Conservation (phyloP, 2,329 filamentous ascomycete species). For the Pyrenophora seminiperda region DNA sequence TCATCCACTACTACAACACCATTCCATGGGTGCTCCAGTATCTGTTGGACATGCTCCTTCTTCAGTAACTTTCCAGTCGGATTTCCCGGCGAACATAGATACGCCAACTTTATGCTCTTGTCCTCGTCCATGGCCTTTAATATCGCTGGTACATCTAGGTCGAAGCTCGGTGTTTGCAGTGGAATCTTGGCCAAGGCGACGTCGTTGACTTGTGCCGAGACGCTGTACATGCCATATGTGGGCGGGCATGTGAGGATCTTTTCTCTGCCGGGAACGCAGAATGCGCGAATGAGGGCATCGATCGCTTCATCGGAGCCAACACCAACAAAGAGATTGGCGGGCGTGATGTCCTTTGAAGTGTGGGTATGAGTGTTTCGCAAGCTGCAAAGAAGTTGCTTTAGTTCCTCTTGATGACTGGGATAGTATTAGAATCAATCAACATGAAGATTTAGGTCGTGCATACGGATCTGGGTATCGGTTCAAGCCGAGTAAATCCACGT, state of each 20-base stretch:
- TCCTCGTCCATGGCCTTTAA: conserved; percentile 67
- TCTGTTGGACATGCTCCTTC: conserved; percentile 72
- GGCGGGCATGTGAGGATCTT: conserved; percentile 94
- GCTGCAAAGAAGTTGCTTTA: conserved; percentile 86
- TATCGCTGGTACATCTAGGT: conserved; percentile 71
- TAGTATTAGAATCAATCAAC: conserved; percentile 1
- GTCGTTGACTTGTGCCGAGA: conserved; percentile 94
- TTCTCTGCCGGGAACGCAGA: conserved; percentile 85
- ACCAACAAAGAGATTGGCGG: conserved; percentile 89
- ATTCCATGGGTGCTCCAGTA: conserved; percentile 93
- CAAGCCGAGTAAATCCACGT: conserved; percentile 78
- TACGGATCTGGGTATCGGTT: conserved; percentile 93
- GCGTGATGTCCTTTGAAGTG: conserved; percentile 72
- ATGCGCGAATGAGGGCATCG: conserved; percentile 89
- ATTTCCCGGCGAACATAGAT: conserved; percentile 94
- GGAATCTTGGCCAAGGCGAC: conserved; percentile 85
- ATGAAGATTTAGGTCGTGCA: conserved; percentile 17
- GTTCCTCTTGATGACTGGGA: conserved; percentile 73
- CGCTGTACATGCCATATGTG: conserved; percentile 98
- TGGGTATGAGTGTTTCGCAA: conserved; percentile 86
- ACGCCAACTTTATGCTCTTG: conserved; percentile 79
- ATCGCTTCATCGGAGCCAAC: conserved; percentile 97
- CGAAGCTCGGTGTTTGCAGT: conserved; percentile 74
- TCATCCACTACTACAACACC: conserved; percentile 92
- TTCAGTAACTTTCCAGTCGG: conserved; percentile 81